Evolutionary conservation across 768 basidiomycete genomes (phyloP), one percentile per base, ranked within the genome.

Genomic region (Tylopilus subfusipes): DNA sequence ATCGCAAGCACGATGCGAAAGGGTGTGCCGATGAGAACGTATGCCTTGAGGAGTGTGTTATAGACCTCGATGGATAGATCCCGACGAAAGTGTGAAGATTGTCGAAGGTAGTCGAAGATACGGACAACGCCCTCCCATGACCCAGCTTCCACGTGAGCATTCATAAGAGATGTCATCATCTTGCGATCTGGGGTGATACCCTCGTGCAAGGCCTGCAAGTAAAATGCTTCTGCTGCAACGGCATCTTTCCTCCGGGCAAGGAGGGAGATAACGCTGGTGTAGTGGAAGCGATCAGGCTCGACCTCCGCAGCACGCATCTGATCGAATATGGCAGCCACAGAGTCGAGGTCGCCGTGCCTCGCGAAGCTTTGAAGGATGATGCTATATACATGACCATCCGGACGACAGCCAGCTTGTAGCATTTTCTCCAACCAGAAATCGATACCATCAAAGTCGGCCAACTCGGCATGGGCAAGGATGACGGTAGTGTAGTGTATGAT

Each of bases 21-120:
- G 0, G 94, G 92, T 2, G 90, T 82, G 24, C 88, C 91, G 33
- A 90, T 80, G 44, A 87, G 75, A 50, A 96, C 81, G 63, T 91
- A 88, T 2, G 92, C 91, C 70, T 90, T 91, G 60, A 96, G 73
- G 24, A 97, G 77, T 24, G 83, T 83, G 68, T 93, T 93, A 70
- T 84, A 86, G 48, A 86, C 77, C 46, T 83, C 78, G 64, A 87
- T 78, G 39, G 79, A 74, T 36, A 84, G 72, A 48, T 73, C 67
- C 40, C 75, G 68, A 39, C 73, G 65, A 50, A 73, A 69, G 50
- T 60, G 46, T 12, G 65, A 63, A 27, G 74, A 66, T 33, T 72
- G 61, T 34, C 71, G 68, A 42, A 91, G 72, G 58, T 80, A 83
- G 58, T 86, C 81, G 63, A 88, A 96, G 13, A 83, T 73, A 22